Percentiles rank a stretch among this genome's conserved stretches.
These are phyloP conservation scores for Pythium diclinum DNA, from an alignment of 352 stramenopile genomes.

Conservation along the genomic window DNA sequence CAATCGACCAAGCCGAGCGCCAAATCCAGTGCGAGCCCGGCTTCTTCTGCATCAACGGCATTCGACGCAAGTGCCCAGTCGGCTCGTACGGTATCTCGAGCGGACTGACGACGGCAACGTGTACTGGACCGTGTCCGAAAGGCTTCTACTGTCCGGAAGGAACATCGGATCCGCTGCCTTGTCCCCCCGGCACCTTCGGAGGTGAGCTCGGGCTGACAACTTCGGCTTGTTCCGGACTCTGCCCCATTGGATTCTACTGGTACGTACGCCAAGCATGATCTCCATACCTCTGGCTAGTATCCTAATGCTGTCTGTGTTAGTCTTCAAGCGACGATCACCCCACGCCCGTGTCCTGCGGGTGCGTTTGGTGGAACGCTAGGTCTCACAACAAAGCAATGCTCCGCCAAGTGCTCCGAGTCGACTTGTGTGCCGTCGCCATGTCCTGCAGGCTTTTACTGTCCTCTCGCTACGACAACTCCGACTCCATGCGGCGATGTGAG, in stretches of 20 bases:
- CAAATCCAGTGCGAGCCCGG: constrained; percentile 49
- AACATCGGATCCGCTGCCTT: constrained; percentile 42
- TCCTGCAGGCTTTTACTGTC: constrained; percentile 58
- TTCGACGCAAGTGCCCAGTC: constrained; percentile 49
- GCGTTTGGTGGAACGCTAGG: constrained; percentile 36
- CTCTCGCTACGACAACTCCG: constrained; percentile 31
- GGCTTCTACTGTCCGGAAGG: constrained; percentile 57
- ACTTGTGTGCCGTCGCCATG: constrained; percentile 48
- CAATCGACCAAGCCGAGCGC: constrained; percentile 7
- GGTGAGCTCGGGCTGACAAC: constrained; percentile 30
- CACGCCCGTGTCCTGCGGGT: constrained; percentile 42
- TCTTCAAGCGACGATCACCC: constrained; percentile 34
- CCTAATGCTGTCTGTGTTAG: constrained; percentile 19
- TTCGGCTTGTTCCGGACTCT: constrained; percentile 43
- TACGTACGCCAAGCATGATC: constrained; percentile 18
- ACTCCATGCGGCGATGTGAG: constrained; percentile 35
- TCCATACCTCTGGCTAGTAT: neutral
- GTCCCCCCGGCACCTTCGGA: constrained; percentile 50
- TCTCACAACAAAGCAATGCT: constrained; percentile 48
- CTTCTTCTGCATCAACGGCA: constrained; percentile 57
- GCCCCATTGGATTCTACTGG: constrained; percentile 59
- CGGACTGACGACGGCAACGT: constrained; percentile 31
- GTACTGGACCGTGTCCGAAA: constrained; percentile 40
- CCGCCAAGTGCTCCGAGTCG: constrained; percentile 33
- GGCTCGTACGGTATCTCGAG: constrained; percentile 44